Conservation (phyloP, 2,329 filamentous ascomycete species). For the Talaromyces sp. region DNA sequence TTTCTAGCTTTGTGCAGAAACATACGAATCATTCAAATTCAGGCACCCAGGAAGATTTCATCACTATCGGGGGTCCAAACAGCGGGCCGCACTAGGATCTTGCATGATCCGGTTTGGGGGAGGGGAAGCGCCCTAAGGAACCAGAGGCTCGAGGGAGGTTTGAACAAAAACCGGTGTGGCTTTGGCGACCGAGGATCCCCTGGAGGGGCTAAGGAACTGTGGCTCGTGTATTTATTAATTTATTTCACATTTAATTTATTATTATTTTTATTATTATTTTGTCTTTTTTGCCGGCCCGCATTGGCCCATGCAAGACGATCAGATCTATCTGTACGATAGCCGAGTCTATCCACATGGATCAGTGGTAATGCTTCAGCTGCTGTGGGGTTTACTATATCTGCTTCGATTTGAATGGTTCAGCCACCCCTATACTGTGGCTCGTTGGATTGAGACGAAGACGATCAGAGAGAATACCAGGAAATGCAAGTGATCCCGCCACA, state of each 20-base stretch:
- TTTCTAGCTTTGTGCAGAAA: conserved; percentile 14
- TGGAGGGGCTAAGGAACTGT: conserved; percentile 1
- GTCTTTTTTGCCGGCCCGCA: conserved; percentile 9
- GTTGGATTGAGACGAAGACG: background rate
- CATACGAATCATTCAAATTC: background rate
- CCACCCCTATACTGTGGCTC: background rate
- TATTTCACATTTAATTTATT: background rate
- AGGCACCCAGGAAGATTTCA: background rate
- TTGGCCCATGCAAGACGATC: conserved; percentile 14
- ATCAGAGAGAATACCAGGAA: background rate
- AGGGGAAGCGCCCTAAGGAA: background rate
- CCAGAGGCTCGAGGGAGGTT: background rate
- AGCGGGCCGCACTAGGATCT: conserved; percentile 4
- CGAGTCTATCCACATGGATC: conserved; percentile 15
- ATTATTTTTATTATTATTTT: background rate
- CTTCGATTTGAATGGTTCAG: background rate
- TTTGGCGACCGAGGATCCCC: conserved; percentile 7
- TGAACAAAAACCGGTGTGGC: conserved; percentile 11
- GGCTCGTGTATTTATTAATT: background rate
- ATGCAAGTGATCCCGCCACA: background rate
- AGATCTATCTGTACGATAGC: conserved; percentile 20
- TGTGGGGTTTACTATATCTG: background rate
- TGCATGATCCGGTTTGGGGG: background rate
- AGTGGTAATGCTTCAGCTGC: background rate
- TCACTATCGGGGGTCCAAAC: background rate